These are phyloP conservation scores for Auriscalpium orientale DNA, from an alignment of 768 basidiomycete species.

Conservation along the genomic window DNA sequence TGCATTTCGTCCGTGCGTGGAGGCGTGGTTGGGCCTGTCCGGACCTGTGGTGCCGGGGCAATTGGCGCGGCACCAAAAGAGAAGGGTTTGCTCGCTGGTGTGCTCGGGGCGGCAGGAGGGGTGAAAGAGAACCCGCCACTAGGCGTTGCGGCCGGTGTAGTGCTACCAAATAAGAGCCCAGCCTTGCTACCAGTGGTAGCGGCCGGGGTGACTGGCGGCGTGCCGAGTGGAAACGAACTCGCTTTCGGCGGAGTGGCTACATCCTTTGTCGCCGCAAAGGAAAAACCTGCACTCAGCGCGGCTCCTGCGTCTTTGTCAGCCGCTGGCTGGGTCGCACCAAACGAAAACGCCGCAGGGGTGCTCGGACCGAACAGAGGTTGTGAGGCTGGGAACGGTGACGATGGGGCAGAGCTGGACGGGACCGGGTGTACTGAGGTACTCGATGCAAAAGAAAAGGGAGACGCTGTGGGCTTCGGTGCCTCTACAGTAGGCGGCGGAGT, in stretches of 20 bases:
- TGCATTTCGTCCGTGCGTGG: slow-evolving; percentile 60
- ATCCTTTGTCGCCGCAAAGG: neutral
- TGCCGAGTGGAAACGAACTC: slow-evolving; percentile 12
- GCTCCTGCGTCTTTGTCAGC: neutral
- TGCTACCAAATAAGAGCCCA: slow-evolving; percentile 11
- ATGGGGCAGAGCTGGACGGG: neutral
- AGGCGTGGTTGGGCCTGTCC: slow-evolving; percentile 47
- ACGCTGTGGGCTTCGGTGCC: neutral
- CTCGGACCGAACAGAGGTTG: neutral
- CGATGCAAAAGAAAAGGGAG: neutral
- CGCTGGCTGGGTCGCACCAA: neutral
- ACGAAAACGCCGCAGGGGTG: neutral
- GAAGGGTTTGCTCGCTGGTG: slow-evolving; percentile 39
- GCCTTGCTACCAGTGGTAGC: neutral
- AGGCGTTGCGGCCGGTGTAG: neutral
- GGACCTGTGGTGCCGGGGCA: slow-evolving; percentile 21
- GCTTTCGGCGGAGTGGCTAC: neutral
- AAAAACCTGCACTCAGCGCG: no score
- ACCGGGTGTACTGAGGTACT: neutral
- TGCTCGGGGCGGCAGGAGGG: slow-evolving; percentile 20
- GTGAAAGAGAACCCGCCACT: slow-evolving; percentile 40
- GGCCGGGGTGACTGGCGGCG: slow-evolving; percentile 11
- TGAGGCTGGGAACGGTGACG: neutral
- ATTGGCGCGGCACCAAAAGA: slow-evolving; percentile 39
- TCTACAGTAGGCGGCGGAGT: neutral